phyloP scores from a whole-genome alignment of 129 eudicot genomes.

The Pittosporum tobira region DNA sequence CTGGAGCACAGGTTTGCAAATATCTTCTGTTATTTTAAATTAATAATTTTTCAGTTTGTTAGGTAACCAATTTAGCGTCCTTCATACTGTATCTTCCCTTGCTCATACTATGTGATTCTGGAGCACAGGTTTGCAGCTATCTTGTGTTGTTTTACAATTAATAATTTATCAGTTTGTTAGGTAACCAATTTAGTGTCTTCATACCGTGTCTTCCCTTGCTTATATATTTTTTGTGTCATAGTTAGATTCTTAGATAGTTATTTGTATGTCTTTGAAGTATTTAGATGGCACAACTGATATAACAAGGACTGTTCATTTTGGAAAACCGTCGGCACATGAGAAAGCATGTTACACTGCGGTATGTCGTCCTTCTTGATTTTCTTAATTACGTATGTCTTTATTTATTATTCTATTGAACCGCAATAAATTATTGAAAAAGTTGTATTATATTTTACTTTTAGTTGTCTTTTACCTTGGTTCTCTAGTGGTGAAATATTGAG shows the following conservation, averaged over 20 bases:
- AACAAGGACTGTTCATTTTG: conserved; percentile 95
- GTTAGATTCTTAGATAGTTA: conserved; percentile 8
- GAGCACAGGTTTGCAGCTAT: conserved; percentile 72
- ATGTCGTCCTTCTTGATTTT: conserved; percentile 20
- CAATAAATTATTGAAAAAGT: neutral
- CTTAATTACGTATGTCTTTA: conserved; percentile 10
- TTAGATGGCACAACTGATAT: conserved; percentile 97
- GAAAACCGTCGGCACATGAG: conserved; percentile 88
- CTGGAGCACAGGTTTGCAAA: conserved; percentile 88
- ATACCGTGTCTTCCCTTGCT: neutral
- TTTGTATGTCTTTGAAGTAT: conserved; percentile 40
- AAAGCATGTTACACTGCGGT: conserved; percentile 92
- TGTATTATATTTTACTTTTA: too few relatives aligned
- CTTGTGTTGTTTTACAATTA: neutral
- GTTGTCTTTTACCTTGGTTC: neutral
- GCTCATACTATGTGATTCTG: conserved; percentile 58
- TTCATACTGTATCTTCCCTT: neutral
- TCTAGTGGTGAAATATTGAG: neutral
- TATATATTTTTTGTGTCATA: neutral
- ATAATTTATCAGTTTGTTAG: neutral
- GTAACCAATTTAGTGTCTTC: neutral
- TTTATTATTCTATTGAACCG: neutral
- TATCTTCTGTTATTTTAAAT: neutral
- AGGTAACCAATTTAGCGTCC: neutral
- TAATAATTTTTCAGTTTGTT: neutral